These are phyloP conservation scores for Mycena alexandri DNA, from an alignment of 768 basidiomycete genomes.

Conservation along the genomic window DNA sequence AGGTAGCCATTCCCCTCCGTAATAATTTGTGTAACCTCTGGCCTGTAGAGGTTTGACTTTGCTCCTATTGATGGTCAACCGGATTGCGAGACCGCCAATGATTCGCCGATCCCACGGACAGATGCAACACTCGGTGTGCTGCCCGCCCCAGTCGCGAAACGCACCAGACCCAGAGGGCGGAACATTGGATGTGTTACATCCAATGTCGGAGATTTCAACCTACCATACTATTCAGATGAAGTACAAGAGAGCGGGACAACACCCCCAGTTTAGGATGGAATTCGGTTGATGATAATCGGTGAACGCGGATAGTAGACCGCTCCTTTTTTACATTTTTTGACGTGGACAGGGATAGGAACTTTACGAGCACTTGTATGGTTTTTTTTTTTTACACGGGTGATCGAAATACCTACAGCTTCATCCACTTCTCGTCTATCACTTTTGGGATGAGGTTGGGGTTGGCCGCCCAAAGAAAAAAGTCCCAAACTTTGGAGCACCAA, in stretches of 20 bases:
- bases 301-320: slow-evolving; percentile 1
- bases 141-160: slow-evolving; percentile 3
- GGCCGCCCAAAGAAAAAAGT: too few species aligned
- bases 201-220: slow-evolving; percentile 1
- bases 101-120: background rate
- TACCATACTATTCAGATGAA: slow-evolving; percentile 4
- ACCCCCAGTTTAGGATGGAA: slow-evolving; percentile 5
- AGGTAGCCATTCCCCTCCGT: slow-evolving; percentile 5
- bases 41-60: slow-evolving; percentile 5
- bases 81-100: background rate
- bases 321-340: slow-evolving; percentile 1
- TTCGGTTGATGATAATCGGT: slow-evolving; percentile 8
- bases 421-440: too few species aligned
- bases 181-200: slow-evolving; percentile 3
- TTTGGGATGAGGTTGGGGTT: too few species aligned
- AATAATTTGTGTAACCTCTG: slow-evolving; percentile 1
- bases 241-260: slow-evolving; percentile 7
- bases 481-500: too few species aligned
- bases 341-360: background rate
- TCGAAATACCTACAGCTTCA: slow-evolving; percentile 1
- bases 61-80: slow-evolving; percentile 5
- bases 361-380: slow-evolving; percentile 1
- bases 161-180: slow-evolving; percentile 1
- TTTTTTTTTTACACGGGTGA: slow-evolving; percentile 1
- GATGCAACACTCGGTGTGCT: background rate